Evolutionary conservation across 2,329 filamentous ascomycete species (phyloP), one percentile per base, ranked within the genome.

Genomic region (Penicillium sp.): DNA sequence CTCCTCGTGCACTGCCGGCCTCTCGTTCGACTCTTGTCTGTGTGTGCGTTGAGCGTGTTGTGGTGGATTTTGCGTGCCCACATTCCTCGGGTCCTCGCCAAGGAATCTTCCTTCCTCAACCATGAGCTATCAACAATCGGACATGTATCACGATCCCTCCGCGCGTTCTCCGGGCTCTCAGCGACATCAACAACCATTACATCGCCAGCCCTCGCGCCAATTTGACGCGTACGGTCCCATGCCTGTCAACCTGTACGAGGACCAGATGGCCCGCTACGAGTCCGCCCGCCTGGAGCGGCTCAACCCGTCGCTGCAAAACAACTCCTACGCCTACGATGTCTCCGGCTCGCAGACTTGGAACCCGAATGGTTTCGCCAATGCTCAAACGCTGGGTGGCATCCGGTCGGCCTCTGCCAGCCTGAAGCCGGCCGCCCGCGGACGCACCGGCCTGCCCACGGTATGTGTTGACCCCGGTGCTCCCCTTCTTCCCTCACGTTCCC

Each of bases 331-430:
- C 42, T 85, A 90, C 54, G 87, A 89, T 58, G 80, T 81, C 60
- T 71, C 73, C 43, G 68, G 71, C n/a, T 75, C 77, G n/a, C 84
- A 88, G 59, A 82, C 84, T 14, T 95, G 89, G 89, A 87, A 83
- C 63, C 83, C 87, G 36, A 79, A 78, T 57, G 83, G 80, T 32
- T 86, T 88, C 50, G 80, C 81, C 39, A 82, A 76, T 52, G 77
- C 78, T 54, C 78, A 76, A 56, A 69, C 79, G 48, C 75, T 90
- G 53, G 83, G 81, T 73, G 78, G 54, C 68, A 77, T 61, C 70
- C 83, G 57, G 62, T 81, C 63, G 68, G 81, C 72, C 17, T 73
- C 74, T 16, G 70, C 70, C 43, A 72, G 77, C 50, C 69, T 78
- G 60, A 81, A 80, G 65, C 73, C 77, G 33, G 70, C 72, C 43